Evolutionary conservation across 345 rosid genomes (phyloP).

Genomic region (Rhodamnia argentea): DNA sequence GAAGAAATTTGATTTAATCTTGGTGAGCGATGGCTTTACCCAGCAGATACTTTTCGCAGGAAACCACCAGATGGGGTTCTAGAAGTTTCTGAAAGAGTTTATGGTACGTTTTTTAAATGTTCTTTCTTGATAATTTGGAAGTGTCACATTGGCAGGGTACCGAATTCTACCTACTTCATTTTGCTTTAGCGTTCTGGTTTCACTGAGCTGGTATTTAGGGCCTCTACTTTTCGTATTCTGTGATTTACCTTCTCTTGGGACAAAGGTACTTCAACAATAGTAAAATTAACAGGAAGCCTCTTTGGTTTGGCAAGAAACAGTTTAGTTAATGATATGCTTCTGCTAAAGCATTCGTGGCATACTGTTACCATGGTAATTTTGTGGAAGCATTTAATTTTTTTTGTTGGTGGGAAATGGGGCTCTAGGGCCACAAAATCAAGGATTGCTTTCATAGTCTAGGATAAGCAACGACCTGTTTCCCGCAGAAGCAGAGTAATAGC

Average conservation of each 20-base stretch:
- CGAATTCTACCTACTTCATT: neutral
- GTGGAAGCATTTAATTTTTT: neutral
- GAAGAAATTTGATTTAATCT: neutral
- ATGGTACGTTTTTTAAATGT: constrained; percentile 29
- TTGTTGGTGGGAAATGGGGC: neutral
- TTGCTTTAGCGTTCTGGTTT: neutral
- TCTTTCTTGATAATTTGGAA: neutral
- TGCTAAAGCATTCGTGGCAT: neutral
- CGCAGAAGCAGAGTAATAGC: neutral
- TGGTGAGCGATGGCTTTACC: constrained; percentile 42
- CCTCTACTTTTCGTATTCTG: neutral
- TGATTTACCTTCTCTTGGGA: neutral
- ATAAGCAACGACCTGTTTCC: neutral
- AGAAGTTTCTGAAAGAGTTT: constrained; percentile 73
- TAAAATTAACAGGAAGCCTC: neutral
- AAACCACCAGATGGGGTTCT: constrained; percentile 86
- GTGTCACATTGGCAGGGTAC: neutral
- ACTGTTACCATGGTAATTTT: neutral
- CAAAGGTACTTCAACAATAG: neutral
- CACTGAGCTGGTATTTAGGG: neutral
- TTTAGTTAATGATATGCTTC: neutral
- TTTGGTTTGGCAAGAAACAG: neutral
- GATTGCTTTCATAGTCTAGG: neutral
- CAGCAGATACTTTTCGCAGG: constrained; percentile 53
- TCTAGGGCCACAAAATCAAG: neutral